Percentiles rank a stretch among this genome's conserved stretches.
Conservation (phyloP, 805 yeast genomes). For the Saturnispora kantuleensis region DNA sequence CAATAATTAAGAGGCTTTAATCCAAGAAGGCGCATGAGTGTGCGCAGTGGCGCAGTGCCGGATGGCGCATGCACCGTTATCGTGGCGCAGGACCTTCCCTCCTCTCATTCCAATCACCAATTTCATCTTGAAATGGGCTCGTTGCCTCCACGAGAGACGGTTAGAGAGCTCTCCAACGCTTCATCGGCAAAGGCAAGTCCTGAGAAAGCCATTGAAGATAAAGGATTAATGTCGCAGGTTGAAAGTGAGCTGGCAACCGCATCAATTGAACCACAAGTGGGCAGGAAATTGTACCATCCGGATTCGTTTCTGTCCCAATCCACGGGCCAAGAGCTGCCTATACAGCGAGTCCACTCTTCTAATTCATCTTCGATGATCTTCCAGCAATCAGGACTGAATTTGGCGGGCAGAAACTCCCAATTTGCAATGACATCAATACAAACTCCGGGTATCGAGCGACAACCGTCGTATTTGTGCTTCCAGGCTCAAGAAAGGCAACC, state of each 20-base stretch:
- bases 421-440: neutral
- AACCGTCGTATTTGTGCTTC: constrained; percentile 15
- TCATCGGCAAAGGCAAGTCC: neutral
- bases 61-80: neutral
- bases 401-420: constrained; percentile 8
- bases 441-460: constrained; percentile 14
- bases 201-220: neutral
- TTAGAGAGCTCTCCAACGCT: neutral
- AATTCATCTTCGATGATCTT: constrained; percentile 16
- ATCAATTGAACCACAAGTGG: neutral
- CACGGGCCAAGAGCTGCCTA: constrained; percentile 34
- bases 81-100: no score
- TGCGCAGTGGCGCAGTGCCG: neutral
- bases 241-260: no score
- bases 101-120: neutral
- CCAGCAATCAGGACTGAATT: constrained; percentile 18
- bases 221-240: no score
- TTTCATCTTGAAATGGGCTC: neutral
- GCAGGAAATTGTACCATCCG: constrained; percentile 7
- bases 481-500: constrained; percentile 6
- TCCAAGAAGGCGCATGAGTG: neutral
- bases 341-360: neutral
- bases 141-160: constrained; percentile 1
- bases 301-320: constrained; percentile 36
- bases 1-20: no score